These are phyloP conservation scores for Lachnellula occidentalis DNA, from an alignment of 2,329 filamentous ascomycete genomes.

Conservation along the genomic window DNA sequence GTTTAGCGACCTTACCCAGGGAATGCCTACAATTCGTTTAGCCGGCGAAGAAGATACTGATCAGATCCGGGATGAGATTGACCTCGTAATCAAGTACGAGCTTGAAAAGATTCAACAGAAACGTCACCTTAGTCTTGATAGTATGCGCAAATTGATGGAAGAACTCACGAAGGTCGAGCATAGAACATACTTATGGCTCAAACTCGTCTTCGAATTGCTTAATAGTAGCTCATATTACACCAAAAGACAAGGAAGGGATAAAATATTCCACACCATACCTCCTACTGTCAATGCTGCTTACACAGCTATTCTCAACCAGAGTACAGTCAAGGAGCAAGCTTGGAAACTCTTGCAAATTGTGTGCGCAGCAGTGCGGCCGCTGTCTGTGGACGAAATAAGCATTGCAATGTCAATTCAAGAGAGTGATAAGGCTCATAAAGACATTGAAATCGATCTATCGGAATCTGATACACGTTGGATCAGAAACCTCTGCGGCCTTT, in stretches of 20 bases:
- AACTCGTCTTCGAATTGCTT: constrained; percentile 6
- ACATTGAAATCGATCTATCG: constrained; percentile 15
- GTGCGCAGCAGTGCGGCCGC: constrained; percentile 30
- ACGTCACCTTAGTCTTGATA: not conserved
- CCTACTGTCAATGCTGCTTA: constrained; percentile 32
- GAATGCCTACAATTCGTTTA: constrained; percentile 31
- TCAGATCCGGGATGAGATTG: constrained; percentile 33
- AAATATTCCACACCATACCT: constrained; percentile 3
- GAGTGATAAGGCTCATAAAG: not conserved
- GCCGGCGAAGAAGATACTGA: constrained; percentile 34
- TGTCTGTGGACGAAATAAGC: constrained; percentile 32
- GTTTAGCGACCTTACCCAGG: constrained; percentile 19
- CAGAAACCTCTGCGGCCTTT: constrained; percentile 33
- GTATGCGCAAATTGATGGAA: not conserved
- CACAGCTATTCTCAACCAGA: constrained; percentile 32
- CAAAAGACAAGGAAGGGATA: not conserved
- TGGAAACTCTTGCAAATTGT: constrained; percentile 34
- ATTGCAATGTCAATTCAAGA: constrained; percentile 20
- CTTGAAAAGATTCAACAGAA: constrained; percentile 2
- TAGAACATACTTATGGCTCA: constrained; percentile 16
- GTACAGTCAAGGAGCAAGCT: constrained; percentile 22
- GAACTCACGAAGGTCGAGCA: constrained; percentile 3
- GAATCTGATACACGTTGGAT: constrained; percentile 19
- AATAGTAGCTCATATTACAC: not conserved
- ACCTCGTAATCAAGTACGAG: constrained; percentile 29